Evolutionary conservation across 2,329 filamentous ascomycete genomes (phyloP).

Genomic region (Botryosphaeria agaves): DNA sequence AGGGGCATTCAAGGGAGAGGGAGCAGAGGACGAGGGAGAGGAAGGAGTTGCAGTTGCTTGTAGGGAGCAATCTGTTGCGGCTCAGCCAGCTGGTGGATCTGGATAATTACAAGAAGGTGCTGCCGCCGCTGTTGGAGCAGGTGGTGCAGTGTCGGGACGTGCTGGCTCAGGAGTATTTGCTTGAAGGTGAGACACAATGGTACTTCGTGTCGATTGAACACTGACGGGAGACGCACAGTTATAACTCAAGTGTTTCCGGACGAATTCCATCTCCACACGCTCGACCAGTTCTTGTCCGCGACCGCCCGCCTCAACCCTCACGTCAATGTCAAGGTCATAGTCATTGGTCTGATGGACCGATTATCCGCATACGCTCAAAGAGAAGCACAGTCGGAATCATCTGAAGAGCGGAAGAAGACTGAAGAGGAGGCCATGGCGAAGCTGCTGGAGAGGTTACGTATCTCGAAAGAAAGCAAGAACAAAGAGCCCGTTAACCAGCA

Average conservation of each 20-base stretch:
- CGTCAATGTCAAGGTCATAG: slow-evolving; percentile 94
- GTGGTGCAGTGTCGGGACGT: slow-evolving; percentile 97
- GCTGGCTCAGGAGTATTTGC: slow-evolving; percentile 86
- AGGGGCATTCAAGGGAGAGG: slow-evolving; percentile 87
- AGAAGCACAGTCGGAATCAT: slow-evolving; percentile 55
- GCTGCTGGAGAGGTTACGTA: slow-evolving; percentile 59
- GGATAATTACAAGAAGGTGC: slow-evolving; percentile 83
- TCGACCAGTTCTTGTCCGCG: slow-evolving; percentile 86
- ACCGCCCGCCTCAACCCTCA: slow-evolving; percentile 88
- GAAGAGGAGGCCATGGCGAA: slow-evolving; percentile 72
- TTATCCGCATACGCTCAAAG: slow-evolving; percentile 87
- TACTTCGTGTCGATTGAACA: too few species aligned
- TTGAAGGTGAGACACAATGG: slow-evolving; percentile 44
- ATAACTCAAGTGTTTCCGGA: slow-evolving; percentile 98
- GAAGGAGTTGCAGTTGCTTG: slow-evolving; percentile 85
- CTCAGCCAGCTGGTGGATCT: slow-evolving; percentile 91
- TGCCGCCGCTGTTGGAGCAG: slow-evolving; percentile 82
- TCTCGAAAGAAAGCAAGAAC: slow-evolving; percentile 40
- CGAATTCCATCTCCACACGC: slow-evolving; percentile 91
- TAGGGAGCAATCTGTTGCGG: slow-evolving; percentile 90
- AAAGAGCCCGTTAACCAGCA: slow-evolving; percentile 3
- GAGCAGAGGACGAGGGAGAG: slow-evolving; percentile 88
- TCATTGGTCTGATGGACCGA: slow-evolving; percentile 94
- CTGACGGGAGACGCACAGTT: slow-evolving; percentile 30
- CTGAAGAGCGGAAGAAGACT: slow-evolving; percentile 53